These are phyloP conservation scores for Calonectria henricotiae DNA, from an alignment of 2,329 filamentous ascomycete genomes.

Conservation along the genomic window DNA sequence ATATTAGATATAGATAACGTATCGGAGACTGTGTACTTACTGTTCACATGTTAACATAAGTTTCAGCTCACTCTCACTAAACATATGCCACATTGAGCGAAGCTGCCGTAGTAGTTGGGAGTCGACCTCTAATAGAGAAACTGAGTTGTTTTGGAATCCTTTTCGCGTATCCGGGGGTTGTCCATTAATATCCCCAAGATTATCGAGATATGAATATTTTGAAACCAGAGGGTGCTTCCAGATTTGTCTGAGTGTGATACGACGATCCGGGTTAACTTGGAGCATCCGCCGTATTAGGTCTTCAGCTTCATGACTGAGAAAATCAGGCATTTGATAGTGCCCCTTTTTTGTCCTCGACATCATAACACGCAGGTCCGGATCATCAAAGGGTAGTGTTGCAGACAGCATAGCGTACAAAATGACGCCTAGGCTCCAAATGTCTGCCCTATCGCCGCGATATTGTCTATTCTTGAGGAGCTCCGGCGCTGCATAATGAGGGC, in stretches of 20 bases:
- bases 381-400: constrained; percentile 87
- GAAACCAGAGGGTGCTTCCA: constrained; percentile 90
- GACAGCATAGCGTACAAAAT: constrained; percentile 92
- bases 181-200: constrained; percentile 71
- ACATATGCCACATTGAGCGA: constrained; percentile 92
- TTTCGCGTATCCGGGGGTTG: constrained; percentile 73
- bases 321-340: constrained; percentile 74
- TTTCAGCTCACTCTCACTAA: constrained; percentile 80
- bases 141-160: constrained; percentile 73
- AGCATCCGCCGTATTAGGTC: constrained; percentile 88
- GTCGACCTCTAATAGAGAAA: constrained; percentile 80
- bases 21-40: constrained; percentile 64
- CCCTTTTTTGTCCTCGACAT: constrained; percentile 75
- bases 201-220: constrained; percentile 85
- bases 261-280: constrained; percentile 81
- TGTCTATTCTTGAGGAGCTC: constrained; percentile 85
- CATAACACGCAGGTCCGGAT: constrained; percentile 75
- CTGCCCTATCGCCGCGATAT: constrained; percentile 89
- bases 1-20: constrained; percentile 46
- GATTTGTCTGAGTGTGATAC: constrained; percentile 86
- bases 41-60: constrained; percentile 77
- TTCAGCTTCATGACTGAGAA: constrained; percentile 78
- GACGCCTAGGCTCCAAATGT: constrained; percentile 95
- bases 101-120: constrained; percentile 87
- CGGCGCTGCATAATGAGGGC: constrained; percentile 95